Percentiles rank a stretch among this genome's conserved stretches.
phyloP scores from a whole-genome alignment of 805 yeast genomes.

The Diddensiella transvaalensis region DNA sequence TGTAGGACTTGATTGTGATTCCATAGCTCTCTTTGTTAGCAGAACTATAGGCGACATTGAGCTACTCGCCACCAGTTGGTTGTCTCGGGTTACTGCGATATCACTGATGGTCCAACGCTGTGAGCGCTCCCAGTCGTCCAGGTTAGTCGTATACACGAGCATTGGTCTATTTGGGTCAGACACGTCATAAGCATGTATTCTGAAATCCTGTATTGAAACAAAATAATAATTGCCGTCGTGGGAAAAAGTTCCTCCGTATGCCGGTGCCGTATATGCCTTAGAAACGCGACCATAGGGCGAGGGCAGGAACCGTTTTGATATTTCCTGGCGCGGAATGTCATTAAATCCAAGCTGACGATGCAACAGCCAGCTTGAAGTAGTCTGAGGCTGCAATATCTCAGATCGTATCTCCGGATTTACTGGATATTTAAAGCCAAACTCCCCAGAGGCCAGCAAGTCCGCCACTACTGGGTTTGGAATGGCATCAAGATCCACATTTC shows the following conservation, averaged over 20 bases:
- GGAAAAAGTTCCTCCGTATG: constrained; percentile 31
- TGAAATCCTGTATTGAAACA: constrained; percentile 27
- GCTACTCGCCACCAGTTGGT: constrained; percentile 23
- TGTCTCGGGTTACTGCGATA: constrained; percentile 25
- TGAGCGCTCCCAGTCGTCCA: constrained; percentile 4
- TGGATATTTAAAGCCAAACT: constrained; percentile 9
- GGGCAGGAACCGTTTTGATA: constrained; percentile 19
- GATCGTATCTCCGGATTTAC: background rate
- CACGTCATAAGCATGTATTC: constrained; percentile 24
- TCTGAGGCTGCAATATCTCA: constrained; percentile 7
- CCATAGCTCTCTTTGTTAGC: background rate
- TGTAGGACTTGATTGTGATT: background rate
- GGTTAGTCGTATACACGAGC: constrained; percentile 11
- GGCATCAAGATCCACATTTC: constrained; percentile 6
- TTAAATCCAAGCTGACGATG: constrained; percentile 14
- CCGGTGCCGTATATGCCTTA: constrained; percentile 16
- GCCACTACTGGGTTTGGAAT: constrained; percentile 9
- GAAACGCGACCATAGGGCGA: constrained; percentile 12
- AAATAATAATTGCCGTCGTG: constrained; percentile 27
- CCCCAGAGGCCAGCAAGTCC: constrained; percentile 7
- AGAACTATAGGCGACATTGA: constrained; percentile 1
- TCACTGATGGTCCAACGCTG: constrained; percentile 32
- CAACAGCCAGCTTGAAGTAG: constrained; percentile 11
- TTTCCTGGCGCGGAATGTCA: constrained; percentile 10
- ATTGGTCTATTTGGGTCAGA: constrained; percentile 19